phyloP scores from a whole-genome alignment of 2,329 filamentous ascomycete genomes.

The Cladosporium velox region DNA sequence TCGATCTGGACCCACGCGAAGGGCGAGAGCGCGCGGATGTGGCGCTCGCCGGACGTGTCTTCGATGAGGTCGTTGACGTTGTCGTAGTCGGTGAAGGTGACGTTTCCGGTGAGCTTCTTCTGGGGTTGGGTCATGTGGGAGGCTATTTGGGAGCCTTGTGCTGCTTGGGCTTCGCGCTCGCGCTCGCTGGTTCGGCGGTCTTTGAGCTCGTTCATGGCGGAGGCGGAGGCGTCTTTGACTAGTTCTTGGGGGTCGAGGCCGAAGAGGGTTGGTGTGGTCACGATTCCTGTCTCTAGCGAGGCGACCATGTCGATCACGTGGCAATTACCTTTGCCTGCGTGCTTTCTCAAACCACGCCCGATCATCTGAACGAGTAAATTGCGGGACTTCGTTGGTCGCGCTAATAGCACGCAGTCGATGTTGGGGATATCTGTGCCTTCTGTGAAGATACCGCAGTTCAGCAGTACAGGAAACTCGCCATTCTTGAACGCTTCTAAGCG shows the following conservation, averaged over 20 bases:
- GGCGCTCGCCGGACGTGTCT: constrained; percentile 74
- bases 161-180: constrained; percentile 42
- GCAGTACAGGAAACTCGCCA: constrained; percentile 77
- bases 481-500: constrained; percentile 74
- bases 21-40: constrained; percentile 74
- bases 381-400: constrained; percentile 84
- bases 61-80: constrained; percentile 88
- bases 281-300: constrained; percentile 77
- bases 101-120: constrained; percentile 30
- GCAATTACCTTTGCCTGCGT: constrained; percentile 80
- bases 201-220: constrained; percentile 60
- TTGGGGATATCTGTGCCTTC: constrained; percentile 98
- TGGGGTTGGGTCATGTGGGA: constrained; percentile 6
- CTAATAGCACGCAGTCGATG: constrained; percentile 88
- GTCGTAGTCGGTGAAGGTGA: constrained; percentile 88
- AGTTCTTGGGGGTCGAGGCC: constrained; percentile 83
- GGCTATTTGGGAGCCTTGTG: background rate
- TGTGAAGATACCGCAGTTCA: constrained; percentile 96
- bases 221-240: constrained; percentile 65
- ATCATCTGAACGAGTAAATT: constrained; percentile 98
- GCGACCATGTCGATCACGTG: constrained; percentile 97
- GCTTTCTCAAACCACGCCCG: constrained; percentile 83
- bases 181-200: constrained; percentile 48
- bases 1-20: constrained; percentile 81
- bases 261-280: constrained; percentile 81